Evolutionary conservation across 805 yeast genomes (phyloP), one percentile per base, ranked within the genome.

Genomic region (Pichia pseudocactophila): DNA sequence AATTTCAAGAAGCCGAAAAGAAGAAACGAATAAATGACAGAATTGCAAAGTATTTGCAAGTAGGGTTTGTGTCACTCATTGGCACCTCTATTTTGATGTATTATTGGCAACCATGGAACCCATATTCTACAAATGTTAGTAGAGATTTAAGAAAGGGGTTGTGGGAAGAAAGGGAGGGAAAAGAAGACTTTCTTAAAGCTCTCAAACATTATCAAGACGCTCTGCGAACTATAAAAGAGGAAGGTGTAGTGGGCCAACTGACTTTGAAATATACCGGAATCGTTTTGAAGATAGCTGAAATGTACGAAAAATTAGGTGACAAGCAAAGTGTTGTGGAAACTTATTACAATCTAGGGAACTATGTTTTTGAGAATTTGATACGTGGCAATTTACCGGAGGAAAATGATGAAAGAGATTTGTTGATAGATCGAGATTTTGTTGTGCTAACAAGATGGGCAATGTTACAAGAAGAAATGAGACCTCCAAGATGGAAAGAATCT

Each of bases 211-310:
- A 89, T 61, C 70, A 85, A 35, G 80, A 81, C 49, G 95, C 95
- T 0, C 63, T 88, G 22, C 69, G 76, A 25, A 71, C 74, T 47
- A 80, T 87, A 32, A 71, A 78, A 30, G 64, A 69, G 22, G 62
- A 76, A 36, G 70, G 69, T 0, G 69, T 69, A 0, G 58, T 86
- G 63, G 73, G 76, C 47, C 72, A 71, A 10, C 52, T 82, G 27
- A 69, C 77, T 43, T 92, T 86, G 54, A 90, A 84, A 54, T 89
- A 84, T 59, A 89, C 97, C 0, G 96, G 97, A 0, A 76, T 90
- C 41, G 95, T 89, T 55, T 68, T 90, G 58, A 86, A 89, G 54
- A 66, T 86, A 30, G 95, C 82, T 10, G 95, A 88, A 54, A 82
- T 87, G 87, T 84, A 77, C 56, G 95, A 86, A 54, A 69, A 80